phyloP scores from a whole-genome alignment of 1,139 yeast genomes.

The Candida anutae region DNA sequence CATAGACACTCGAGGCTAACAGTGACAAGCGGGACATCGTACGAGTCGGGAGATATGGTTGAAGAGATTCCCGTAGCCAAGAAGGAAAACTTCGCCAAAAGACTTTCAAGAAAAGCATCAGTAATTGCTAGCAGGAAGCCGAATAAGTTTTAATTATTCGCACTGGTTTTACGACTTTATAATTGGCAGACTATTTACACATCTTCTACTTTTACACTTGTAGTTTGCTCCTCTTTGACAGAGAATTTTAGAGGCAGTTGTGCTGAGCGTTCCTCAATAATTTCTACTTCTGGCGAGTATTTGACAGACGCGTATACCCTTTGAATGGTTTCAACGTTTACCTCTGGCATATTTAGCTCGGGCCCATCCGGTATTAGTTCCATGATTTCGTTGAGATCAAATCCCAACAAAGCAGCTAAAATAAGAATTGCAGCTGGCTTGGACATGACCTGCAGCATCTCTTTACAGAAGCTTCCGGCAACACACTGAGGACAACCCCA shows the following conservation, averaged over 20 bases:
- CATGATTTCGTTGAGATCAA: conserved; percentile 32
- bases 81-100: conserved; percentile 20
- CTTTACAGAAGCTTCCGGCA: conserved; percentile 72
- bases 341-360: conserved; percentile 67
- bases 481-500: conserved; percentile 91
- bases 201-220: too few relatives aligned
- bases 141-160: conserved; percentile 3
- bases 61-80: conserved; percentile 8
- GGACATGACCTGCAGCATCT: conserved; percentile 72
- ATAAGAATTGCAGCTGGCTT: conserved; percentile 82
- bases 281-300: conserved; percentile 51
- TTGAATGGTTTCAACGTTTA: conserved; percentile 59
- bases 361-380: conserved; percentile 64
- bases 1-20: conserved; percentile 5
- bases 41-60: conserved; percentile 8
- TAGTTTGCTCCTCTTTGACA: neutral
- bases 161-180: too few relatives aligned
- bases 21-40: conserved; percentile 7
- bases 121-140: conserved; percentile 9
- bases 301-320: conserved; percentile 46
- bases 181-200: too few relatives aligned
- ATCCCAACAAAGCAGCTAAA: conserved; percentile 42
- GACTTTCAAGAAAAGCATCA: conserved; percentile 28
- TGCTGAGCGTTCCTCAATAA: conserved; percentile 37
- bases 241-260: conserved; percentile 6